Percentiles rank a stretch among this genome's conserved stretches.
These are phyloP conservation scores for Arthrobotrys pseudoclavata DNA, from an alignment of 2,329 filamentous ascomycete genomes.

Conservation along the genomic window DNA sequence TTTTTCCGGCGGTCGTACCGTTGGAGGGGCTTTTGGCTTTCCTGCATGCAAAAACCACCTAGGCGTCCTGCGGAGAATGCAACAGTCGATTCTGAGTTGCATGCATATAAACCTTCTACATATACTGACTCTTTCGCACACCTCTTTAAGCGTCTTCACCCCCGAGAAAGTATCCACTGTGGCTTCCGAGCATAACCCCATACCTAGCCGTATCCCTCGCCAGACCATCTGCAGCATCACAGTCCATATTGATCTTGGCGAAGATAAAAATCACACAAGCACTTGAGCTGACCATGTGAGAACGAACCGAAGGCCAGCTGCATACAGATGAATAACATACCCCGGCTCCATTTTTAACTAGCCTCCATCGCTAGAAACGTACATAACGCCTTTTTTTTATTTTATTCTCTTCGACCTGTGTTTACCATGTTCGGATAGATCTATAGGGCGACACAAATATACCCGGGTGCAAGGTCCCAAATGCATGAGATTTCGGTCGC, in stretches of 20 bases:
- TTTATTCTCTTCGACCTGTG: neutral
- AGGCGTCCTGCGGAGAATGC: slow-evolving; percentile 39
- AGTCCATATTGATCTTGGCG: slow-evolving; percentile 2
- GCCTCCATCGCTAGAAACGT: slow-evolving; percentile 16
- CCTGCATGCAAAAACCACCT: slow-evolving; percentile 15
- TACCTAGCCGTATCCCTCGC: slow-evolving; percentile 16
- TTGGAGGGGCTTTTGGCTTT: slow-evolving; percentile 20
- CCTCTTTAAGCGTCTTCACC: slow-evolving; percentile 28
- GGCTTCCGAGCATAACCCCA: slow-evolving; percentile 20
- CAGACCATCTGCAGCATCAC: slow-evolving; percentile 18
- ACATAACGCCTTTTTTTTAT: slow-evolving; percentile 18
- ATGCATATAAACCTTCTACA: slow-evolving; percentile 41
- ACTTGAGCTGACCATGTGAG: slow-evolving; percentile 27
- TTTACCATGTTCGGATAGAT: slow-evolving; percentile 22
- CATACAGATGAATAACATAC: slow-evolving; percentile 7
- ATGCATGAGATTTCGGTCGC: slow-evolving; percentile 35
- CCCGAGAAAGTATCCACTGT: slow-evolving; percentile 25
- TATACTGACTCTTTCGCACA: slow-evolving; percentile 13
- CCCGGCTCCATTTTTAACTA: slow-evolving; percentile 8
- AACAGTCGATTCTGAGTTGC: slow-evolving; percentile 49
- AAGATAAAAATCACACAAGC: slow-evolving; percentile 1
- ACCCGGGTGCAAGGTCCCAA: slow-evolving; percentile 13
- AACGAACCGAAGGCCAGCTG: slow-evolving; percentile 16
- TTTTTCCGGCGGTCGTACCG: neutral
- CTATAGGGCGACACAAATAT: slow-evolving; percentile 26